A percentile compares a stretch with the other conserved stretches of the same genome.
Evolutionary conservation across 495 filamentous ascomycete genomes (phyloP).

Genomic region (Bombardia bombarda): DNA sequence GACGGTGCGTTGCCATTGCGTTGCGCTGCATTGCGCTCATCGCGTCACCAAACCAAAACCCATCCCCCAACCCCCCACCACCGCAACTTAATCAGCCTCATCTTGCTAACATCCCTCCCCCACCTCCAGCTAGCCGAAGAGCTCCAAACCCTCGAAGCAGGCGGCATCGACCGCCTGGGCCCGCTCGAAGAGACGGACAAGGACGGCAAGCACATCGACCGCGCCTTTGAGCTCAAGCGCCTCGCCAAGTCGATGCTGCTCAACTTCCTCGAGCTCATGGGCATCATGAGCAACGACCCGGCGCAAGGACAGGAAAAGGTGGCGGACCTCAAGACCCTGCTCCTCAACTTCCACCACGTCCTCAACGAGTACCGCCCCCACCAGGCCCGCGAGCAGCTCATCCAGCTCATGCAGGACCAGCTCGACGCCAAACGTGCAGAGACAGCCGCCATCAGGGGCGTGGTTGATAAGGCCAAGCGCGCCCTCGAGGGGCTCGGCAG

Average conservation of each 20-base stretch:
- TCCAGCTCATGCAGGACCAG: conserved; percentile 87
- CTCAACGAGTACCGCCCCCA: conserved; percentile 90
- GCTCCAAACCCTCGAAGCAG: conserved; percentile 58
- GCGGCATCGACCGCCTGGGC: conserved; percentile 64
- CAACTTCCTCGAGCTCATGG: conserved; percentile 75
- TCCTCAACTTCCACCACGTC: conserved; percentile 82
- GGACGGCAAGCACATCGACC: conserved; percentile 50
- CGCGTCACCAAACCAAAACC: background rate
- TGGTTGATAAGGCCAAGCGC: conserved; percentile 63
- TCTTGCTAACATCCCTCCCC: conserved; percentile 3
- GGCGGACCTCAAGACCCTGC: conserved; percentile 64
- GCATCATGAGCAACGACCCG: conserved; percentile 57
- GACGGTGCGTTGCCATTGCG: conserved; percentile 34
- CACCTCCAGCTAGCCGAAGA: conserved; percentile 47
- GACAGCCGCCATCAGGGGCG: conserved; percentile 63
- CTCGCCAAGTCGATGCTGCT: conserved; percentile 75
- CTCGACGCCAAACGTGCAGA: conserved; percentile 66
- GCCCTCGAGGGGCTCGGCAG: conserved; percentile 56
- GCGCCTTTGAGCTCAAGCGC: conserved; percentile 66
- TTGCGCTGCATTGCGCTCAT: background rate
- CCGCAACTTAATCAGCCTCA: background rate
- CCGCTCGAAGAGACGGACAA: conserved; percentile 34
- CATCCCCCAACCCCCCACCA: background rate
- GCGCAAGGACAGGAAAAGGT: conserved; percentile 53
- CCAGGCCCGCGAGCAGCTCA: conserved; percentile 85